Conservation (phyloP, 2,329 filamentous ascomycete genomes). For the Alternaria sp. region DNA sequence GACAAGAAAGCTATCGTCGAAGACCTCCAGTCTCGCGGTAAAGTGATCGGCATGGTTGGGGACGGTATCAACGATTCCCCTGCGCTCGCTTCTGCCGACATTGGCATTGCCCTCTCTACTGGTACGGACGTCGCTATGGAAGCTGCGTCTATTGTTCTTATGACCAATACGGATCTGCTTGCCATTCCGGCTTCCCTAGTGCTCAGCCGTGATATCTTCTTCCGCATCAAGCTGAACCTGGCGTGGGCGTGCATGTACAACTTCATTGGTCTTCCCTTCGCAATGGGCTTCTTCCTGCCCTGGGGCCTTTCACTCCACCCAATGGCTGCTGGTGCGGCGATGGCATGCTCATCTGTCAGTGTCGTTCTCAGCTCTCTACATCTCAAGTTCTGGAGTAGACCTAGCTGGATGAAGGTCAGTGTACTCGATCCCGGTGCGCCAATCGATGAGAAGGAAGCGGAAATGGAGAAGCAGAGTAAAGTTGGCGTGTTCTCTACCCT, state of each 20-base stretch:
- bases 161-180: conserved; percentile 90
- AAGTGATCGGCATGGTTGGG: conserved; percentile 90
- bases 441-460: conserved; percentile 37
- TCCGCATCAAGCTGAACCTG: conserved; percentile 91
- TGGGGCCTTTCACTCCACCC: conserved; percentile 88
- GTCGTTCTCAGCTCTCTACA: conserved; percentile 86
- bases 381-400: conserved; percentile 85
- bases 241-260: conserved; percentile 96
- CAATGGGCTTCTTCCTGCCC: conserved; percentile 95
- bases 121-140: conserved; percentile 98
- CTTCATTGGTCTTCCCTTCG: conserved; percentile 86
- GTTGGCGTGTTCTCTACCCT: conserved; percentile 31
- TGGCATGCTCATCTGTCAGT: conserved; percentile 89
- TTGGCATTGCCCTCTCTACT: conserved; percentile 90
- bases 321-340: conserved; percentile 92
- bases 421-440: conserved; percentile 60
- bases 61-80: conserved; percentile 99
- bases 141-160: conserved; percentile 93
- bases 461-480: conserved; percentile 32
- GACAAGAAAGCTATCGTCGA: conserved; percentile 89
- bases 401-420: conserved; percentile 83
- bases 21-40: conserved; percentile 74
- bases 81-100: conserved; percentile 87
- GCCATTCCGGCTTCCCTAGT: conserved; percentile 88
- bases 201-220: conserved; percentile 85